These are phyloP conservation scores for Aureobasidium sp. DNA, from an alignment of 2,329 filamentous ascomycete genomes.

Conservation along the genomic window DNA sequence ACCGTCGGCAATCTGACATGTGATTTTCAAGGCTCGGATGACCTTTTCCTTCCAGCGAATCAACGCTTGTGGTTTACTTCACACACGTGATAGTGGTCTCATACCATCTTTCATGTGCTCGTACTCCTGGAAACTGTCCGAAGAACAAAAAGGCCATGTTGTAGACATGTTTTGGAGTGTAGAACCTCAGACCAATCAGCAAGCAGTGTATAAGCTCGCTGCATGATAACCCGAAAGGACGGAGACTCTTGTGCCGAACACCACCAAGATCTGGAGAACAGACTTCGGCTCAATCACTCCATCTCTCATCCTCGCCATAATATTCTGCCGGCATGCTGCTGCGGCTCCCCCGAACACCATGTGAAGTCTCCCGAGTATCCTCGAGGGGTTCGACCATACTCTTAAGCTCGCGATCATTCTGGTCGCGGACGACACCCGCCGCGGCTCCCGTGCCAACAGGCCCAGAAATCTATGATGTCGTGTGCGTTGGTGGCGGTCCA, in stretches of 20 bases:
- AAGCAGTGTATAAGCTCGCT: neutral
- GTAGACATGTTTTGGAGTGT: neutral
- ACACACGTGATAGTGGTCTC: constrained; percentile 8
- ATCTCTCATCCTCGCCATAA: constrained; percentile 9
- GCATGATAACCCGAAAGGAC: neutral
- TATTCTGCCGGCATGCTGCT: constrained; percentile 8
- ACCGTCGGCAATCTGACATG: neutral
- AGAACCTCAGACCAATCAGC: neutral
- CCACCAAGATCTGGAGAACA: constrained; percentile 9
- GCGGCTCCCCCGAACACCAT: constrained; percentile 10
- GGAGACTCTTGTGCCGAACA: neutral
- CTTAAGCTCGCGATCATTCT: neutral
- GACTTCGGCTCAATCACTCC: constrained; percentile 10
- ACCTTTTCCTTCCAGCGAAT: neutral
- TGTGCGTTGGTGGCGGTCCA: constrained; percentile 83
- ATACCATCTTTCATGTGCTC: constrained; percentile 5
- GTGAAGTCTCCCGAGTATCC: constrained; percentile 7
- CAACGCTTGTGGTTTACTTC: neutral
- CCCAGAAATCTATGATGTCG: constrained; percentile 82
- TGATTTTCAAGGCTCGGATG: neutral
- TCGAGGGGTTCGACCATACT: neutral
- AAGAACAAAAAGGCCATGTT: neutral
- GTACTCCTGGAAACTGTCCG: neutral
- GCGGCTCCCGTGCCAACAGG: neutral
- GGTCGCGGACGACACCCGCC: neutral